Evolutionary conservation across 108 stramenopile genomes (phyloP).

Genomic region (Aurantiochytrium sp.): DNA sequence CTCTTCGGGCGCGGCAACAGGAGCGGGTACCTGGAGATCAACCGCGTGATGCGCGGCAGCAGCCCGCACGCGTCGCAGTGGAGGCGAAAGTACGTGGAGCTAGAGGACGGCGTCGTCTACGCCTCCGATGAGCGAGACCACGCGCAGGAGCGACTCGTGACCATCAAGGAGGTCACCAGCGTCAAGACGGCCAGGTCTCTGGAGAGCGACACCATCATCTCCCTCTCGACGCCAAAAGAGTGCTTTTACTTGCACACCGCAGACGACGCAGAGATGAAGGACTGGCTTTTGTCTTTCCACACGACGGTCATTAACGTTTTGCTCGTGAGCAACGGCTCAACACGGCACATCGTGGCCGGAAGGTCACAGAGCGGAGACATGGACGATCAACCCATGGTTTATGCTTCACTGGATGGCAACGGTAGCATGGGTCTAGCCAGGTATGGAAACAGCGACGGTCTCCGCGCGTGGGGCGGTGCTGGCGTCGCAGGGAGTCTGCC

Average conservation of each 20-base stretch:
- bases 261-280: neutral
- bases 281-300: neutral
- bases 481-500: too few relatives aligned
- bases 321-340: neutral
- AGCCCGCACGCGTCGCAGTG: neutral
- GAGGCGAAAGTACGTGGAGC: neutral
- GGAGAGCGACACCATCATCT: neutral
- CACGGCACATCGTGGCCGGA: neutral
- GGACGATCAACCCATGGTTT: neutral
- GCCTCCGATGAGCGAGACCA: neutral
- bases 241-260: neutral
- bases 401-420: neutral
- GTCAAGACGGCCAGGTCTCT: neutral
- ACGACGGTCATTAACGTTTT: neutral
- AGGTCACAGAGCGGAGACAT: neutral
- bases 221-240: neutral
- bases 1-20: neutral
- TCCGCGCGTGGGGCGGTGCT: neutral
- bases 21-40: neutral
- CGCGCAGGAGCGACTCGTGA: neutral
- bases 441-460: neutral
- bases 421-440: neutral
- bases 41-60: neutral
- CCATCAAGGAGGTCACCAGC: neutral
- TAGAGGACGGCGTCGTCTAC: neutral